These are phyloP conservation scores for Teunomyces stri DNA, from an alignment of 805 yeast genomes.

Conservation along the genomic window DNA sequence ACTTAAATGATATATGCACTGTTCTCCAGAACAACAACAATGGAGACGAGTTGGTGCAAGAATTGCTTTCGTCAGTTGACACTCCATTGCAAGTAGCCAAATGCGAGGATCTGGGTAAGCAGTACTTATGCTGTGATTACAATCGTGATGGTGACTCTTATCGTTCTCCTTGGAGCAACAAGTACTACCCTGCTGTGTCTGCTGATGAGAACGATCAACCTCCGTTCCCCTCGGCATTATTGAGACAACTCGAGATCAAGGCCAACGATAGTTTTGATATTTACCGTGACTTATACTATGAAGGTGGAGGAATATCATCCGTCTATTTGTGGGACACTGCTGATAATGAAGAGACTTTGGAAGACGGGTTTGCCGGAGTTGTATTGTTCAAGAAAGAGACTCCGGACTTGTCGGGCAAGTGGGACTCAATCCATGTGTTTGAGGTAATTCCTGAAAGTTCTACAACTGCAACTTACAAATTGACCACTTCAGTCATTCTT, in stretches of 20 bases:
- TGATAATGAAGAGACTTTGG: slow-evolving; percentile 44
- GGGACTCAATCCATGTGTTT: slow-evolving; percentile 95
- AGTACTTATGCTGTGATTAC: slow-evolving; percentile 84
- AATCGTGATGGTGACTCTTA: slow-evolving; percentile 92
- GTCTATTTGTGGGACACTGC: slow-evolving; percentile 90
- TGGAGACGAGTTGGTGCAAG: slow-evolving; percentile 71
- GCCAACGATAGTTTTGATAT: slow-evolving; percentile 91
- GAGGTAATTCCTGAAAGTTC: slow-evolving; percentile 55
- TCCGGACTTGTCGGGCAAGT: slow-evolving; percentile 51
- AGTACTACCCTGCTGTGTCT: slow-evolving; percentile 50
- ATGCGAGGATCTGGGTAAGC: slow-evolving; percentile 58
- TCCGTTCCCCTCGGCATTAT: slow-evolving; percentile 62
- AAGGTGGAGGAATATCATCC: slow-evolving; percentile 81
- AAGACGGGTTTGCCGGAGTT: slow-evolving; percentile 83
- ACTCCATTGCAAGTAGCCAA: slow-evolving; percentile 62
- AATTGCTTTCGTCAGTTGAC: slow-evolving; percentile 81
- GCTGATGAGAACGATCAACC: slow-evolving; percentile 43
- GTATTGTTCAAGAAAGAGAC: slow-evolving; percentile 75
- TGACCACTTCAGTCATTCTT: slow-evolving; percentile 86
- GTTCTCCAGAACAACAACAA: slow-evolving; percentile 26
- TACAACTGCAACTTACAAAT: slow-evolving; percentile 51
- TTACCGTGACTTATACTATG: slow-evolving; percentile 90
- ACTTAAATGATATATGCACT: slow-evolving; percentile 36
- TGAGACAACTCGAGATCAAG: slow-evolving; percentile 72
- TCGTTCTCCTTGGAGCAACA: slow-evolving; percentile 88